A percentile compares a stretch with the other conserved stretches of the same genome.
Conservation (phyloP, 2,329 filamentous ascomycete species). For the Sporothrix pallida region DNA sequence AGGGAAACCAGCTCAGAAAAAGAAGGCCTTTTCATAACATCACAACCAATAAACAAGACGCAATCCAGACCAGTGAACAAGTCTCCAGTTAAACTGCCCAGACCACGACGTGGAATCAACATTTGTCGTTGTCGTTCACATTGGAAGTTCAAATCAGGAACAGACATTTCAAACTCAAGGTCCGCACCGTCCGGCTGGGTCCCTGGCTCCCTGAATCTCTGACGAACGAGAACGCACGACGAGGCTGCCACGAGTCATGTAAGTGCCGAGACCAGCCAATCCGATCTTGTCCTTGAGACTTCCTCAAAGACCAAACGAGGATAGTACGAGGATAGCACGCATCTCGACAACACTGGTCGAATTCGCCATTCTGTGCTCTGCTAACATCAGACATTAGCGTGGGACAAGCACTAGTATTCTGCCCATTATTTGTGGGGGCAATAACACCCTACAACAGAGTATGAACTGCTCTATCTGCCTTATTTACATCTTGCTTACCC, state of each 20-base stretch:
- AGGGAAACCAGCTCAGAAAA: not conserved
- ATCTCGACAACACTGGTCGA: not conserved
- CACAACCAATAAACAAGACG: conserved; percentile 22
- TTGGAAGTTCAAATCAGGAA: not conserved
- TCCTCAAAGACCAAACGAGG: too few relatives aligned
- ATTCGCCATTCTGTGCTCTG: conserved; percentile 22
- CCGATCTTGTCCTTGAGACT: not conserved
- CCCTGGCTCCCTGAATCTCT: not conserved
- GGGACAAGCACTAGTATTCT: not conserved
- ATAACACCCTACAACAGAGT: too few relatives aligned
- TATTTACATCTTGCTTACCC: too few relatives aligned
- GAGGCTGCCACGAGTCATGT: conserved; percentile 23
- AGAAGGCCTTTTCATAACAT: not conserved
- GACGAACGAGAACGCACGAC: not conserved
- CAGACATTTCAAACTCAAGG: too few relatives aligned
- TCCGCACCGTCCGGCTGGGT: conserved; percentile 4
- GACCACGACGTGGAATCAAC: not conserved
- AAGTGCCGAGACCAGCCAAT: not conserved
- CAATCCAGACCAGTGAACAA: not conserved
- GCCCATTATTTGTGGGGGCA: not conserved
- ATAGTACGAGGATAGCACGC: too few relatives aligned
- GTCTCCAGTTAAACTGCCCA: not conserved
- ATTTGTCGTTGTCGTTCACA: too few relatives aligned
- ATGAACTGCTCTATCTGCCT: too few relatives aligned
- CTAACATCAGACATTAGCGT: conserved; percentile 31